Base-by-base conservation (phyloP, 2,329 filamentous ascomycete species). In the Colletotrichum kahawae region DNA sequence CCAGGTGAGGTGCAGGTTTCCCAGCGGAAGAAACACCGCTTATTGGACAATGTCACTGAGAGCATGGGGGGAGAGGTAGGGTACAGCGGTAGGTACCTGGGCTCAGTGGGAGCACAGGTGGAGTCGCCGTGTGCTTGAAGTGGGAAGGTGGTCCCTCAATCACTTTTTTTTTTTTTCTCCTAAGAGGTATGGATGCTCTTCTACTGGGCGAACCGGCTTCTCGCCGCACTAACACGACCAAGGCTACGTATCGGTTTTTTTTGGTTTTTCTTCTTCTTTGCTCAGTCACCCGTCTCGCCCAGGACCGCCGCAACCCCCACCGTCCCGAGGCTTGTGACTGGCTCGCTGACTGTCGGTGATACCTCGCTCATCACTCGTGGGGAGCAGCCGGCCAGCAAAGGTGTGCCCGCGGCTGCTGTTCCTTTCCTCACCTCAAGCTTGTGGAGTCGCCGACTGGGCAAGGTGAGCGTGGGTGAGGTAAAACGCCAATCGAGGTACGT, bases 1-100 rank as follows among this genome's bases (percentile, higher is more conserved):
- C 73, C 69, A 75, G 73, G 69, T 38, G 56, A 72, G 38, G 43
- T 73, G 69, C 73, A 73, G 73, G 69, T 75, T 73, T 75, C 64
- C 57, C 43, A 67, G 48, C 57, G 56, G 27, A 71, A 48, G 34
- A 34, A 56, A 62, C 24, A 34, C 31, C 34, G 56, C 51, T 59
- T 34, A 57, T 54, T 51, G 31, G 51, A 68, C 66, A 36, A 68
- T 33, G 66, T 59, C 56, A 62, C 62, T 62, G 56, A n/a, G 60
- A 36, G 34, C 72, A 75, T 67, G 72, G 69, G 57, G 29, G 69
- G 33, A 59, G 29, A 69, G 64, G 29, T 67, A 54, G 62, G 67
- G 67, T 57, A 69, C 67, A 14, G 67, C 67, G 56, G 64, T 67
- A 67, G 34, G 57, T 27, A 62, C 36, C 38, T 60, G 31, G 71